Percentiles rank a stretch among this genome's conserved stretches.
phyloP scores from a whole-genome alignment of 1,284 basidiomycete genomes.

The Athelia psychrophila region DNA sequence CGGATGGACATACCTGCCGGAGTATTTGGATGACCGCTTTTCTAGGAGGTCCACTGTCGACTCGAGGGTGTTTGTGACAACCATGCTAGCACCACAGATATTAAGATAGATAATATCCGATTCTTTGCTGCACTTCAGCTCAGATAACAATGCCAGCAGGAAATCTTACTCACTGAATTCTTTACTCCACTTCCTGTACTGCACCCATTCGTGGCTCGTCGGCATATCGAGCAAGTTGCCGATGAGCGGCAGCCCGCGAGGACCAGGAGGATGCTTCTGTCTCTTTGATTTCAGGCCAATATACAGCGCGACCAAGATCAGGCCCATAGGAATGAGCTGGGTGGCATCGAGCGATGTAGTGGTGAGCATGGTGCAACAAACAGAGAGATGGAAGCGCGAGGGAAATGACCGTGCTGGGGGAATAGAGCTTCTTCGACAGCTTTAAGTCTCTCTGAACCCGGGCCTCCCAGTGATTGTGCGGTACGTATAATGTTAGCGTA shows the following conservation, averaged over 20 bases:
- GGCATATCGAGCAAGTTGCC: constrained; percentile 50
- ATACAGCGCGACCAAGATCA: background rate
- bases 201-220: constrained; percentile 28
- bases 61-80: constrained; percentile 40
- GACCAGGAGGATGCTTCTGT: constrained; percentile 38
- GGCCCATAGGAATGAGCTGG: constrained; percentile 14
- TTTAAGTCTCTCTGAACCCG: too few species aligned
- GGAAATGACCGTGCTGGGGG: too few species aligned
- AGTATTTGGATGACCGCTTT: constrained; percentile 44
- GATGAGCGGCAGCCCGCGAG: constrained; percentile 40
- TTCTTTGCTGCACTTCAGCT: background rate
- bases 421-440: too few species aligned
- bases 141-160: background rate
- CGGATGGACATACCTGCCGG: constrained; percentile 37
- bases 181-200: constrained; percentile 36
- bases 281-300: too few species aligned
- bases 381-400: too few species aligned
- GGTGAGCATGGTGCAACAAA: too few species aligned
- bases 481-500: too few species aligned
- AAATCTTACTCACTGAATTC: constrained; percentile 31
- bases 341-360: constrained; percentile 11
- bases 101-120: constrained; percentile 35
- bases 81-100: constrained; percentile 37
- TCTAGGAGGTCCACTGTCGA: constrained; percentile 44
- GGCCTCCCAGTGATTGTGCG: too few species aligned